phyloP scores from a whole-genome alignment of 345 rosid genomes.

The Aquilaria malaccensis region DNA sequence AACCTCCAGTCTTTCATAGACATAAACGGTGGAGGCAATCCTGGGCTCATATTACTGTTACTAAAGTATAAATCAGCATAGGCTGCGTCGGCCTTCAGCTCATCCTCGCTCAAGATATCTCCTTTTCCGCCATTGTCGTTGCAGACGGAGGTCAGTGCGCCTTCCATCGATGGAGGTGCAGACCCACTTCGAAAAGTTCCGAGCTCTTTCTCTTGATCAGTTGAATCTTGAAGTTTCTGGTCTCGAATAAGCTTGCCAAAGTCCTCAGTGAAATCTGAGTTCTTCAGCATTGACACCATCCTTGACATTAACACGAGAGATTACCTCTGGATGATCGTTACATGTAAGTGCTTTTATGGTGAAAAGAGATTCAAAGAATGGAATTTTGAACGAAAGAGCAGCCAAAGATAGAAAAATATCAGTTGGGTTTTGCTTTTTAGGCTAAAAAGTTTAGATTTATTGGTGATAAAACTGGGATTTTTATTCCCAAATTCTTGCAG shows the following conservation, averaged over 20 bases:
- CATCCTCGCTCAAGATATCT: constrained; percentile 52
- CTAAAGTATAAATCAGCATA: constrained; percentile 71
- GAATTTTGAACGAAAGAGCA: constrained; percentile 5
- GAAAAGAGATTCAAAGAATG: constrained; percentile 6
- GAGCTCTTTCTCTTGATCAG: constrained; percentile 67
- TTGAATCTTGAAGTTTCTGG: constrained; percentile 29
- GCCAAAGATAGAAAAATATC: constrained; percentile 3
- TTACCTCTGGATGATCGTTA: constrained; percentile 24
- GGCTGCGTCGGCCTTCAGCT: constrained; percentile 76
- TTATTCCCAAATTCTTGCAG: too few species aligned
- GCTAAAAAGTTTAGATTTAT: not conserved
- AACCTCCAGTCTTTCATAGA: constrained; percentile 84
- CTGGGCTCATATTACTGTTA: constrained; percentile 74
- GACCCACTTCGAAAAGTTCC: constrained; percentile 80
- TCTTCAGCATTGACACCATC: constrained; percentile 49
- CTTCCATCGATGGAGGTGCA: constrained; percentile 93
- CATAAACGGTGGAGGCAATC: constrained; percentile 81
- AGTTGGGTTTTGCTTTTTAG: constrained; percentile 5
- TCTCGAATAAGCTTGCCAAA: constrained; percentile 44
- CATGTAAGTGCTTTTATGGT: constrained; percentile 13
- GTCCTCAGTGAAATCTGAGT: constrained; percentile 34
- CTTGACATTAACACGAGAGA: constrained; percentile 18
- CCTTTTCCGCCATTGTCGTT: constrained; percentile 25
- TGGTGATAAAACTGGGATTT: too few species aligned
- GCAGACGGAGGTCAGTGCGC: constrained; percentile 63